A percentile compares a stretch with the other conserved stretches of the same genome.
These are phyloP conservation scores for Acacia confusa DNA, from an alignment of 306 rosid species.

Conservation along the genomic window DNA sequence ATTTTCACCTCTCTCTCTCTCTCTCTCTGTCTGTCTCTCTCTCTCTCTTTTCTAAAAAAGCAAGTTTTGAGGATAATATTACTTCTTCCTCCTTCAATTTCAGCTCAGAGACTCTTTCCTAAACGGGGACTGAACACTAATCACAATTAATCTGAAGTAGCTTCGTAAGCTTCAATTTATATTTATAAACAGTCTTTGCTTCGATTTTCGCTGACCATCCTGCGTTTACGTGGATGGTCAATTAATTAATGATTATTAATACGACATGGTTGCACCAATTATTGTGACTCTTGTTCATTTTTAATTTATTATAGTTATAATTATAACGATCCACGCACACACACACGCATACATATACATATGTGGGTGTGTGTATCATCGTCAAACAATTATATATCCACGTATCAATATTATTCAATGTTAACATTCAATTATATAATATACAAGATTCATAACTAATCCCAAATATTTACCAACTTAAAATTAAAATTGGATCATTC, in stretches of 20 bases:
- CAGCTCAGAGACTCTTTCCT: background rate
- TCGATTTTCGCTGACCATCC: background rate
- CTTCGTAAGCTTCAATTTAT: background rate
- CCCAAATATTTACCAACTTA: background rate
- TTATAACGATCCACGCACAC: background rate
- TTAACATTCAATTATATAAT: background rate
- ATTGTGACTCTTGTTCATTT: background rate
- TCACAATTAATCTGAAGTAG: background rate
- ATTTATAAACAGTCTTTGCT: conserved; percentile 21
- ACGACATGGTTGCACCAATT: background rate
- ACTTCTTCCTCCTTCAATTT: background rate
- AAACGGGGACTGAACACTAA: background rate
- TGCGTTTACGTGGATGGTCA: background rate
- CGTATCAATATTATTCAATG: too few relatives aligned
- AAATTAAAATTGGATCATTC: background rate
- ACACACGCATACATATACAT: too few relatives aligned
- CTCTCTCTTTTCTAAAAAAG: background rate
- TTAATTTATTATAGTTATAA: background rate
- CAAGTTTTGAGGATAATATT: background rate
- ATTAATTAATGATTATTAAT: background rate
- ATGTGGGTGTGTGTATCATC: too few relatives aligned
- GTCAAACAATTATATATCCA: too few relatives aligned
- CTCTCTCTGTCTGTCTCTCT: background rate
- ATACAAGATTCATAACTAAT: background rate
- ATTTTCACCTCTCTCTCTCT: background rate